Evolutionary conservation across 2,329 filamentous ascomycete species (phyloP).

Genomic region (Colletotrichum tamarilloi): DNA sequence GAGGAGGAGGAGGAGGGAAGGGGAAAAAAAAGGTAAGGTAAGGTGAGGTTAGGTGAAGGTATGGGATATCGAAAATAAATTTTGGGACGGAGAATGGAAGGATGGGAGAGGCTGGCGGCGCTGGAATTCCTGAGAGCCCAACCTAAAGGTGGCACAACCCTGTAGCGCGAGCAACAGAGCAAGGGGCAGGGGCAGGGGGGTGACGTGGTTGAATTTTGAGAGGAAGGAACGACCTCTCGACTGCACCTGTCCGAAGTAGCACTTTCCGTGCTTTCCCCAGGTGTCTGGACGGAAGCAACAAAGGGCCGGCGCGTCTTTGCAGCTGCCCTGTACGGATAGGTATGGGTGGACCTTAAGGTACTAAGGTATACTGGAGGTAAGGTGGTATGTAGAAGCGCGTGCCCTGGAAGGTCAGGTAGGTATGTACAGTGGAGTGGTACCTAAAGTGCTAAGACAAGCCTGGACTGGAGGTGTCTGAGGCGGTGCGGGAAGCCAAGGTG

Average conservation of each 20-base stretch:
- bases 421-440: too few species aligned
- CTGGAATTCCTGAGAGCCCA: slow-evolving; percentile 29
- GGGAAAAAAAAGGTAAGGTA: not conserved
- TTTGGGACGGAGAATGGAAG: slow-evolving; percentile 33
- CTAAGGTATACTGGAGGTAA: too few species aligned
- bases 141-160: slow-evolving; percentile 31
- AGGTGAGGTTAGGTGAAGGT: not conserved
- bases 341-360: too few species aligned
- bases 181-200: slow-evolving; percentile 23
- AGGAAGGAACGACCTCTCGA: not conserved
- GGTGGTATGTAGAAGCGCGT: too few species aligned
- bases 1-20: not conserved
- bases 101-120: slow-evolving; percentile 32
- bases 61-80: slow-evolving; percentile 27
- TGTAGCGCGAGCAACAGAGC: slow-evolving; percentile 10
- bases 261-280: too few species aligned
- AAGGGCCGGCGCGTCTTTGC: not conserved
- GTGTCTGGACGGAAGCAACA: not conserved
- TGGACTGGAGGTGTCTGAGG: not conserved
- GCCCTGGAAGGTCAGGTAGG: too few species aligned
- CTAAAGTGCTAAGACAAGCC: not conserved
- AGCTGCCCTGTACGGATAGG: too few species aligned
- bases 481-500: not conserved
- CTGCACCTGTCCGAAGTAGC: too few species aligned
- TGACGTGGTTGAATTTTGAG: slow-evolving; percentile 28